Conservation (phyloP, 1,139 yeast species). For the Yamadazyma spencermartinsiae region DNA sequence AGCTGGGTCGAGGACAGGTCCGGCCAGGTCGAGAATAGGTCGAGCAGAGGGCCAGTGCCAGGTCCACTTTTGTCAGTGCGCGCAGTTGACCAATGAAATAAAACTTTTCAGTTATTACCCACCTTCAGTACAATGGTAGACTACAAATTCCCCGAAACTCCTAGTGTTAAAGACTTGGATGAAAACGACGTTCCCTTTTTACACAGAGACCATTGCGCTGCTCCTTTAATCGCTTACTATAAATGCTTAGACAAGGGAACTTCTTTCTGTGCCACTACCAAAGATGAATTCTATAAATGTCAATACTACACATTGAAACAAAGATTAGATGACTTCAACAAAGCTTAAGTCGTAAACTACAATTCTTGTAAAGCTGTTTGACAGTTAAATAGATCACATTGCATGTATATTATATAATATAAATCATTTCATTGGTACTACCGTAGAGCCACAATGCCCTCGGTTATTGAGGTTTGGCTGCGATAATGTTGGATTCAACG, state of each 20-base stretch:
- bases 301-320: slow-evolving; percentile 47
- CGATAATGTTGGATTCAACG: no score
- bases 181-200: slow-evolving; percentile 46
- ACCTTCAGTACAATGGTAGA: neutral
- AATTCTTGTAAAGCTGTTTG: neutral
- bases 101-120: neutral
- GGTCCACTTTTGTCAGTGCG: no score
- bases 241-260: slow-evolving; percentile 50
- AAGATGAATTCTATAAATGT: slow-evolving; percentile 50
- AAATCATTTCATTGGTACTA: no score
- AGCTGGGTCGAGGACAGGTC: no score
- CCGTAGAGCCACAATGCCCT: no score
- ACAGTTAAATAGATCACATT: neutral
- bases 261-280: slow-evolving; percentile 41
- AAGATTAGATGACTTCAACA: slow-evolving; percentile 31
- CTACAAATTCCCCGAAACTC: slow-evolving; percentile 2
- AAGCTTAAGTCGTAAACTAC: neutral
- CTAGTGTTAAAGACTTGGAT: slow-evolving; percentile 32
- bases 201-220: slow-evolving; percentile 50
- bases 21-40: no score
- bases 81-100: slow-evolving; percentile 1
- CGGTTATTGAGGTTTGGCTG: no score
- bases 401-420: no score
- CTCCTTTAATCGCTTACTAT: slow-evolving; percentile 46
- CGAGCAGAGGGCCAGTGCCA: no score